Evolutionary conservation across 192 early-diverging fungal genomes (phyloP), one percentile per base, ranked within the genome.

Genomic region (Umbelopsis sp.): DNA sequence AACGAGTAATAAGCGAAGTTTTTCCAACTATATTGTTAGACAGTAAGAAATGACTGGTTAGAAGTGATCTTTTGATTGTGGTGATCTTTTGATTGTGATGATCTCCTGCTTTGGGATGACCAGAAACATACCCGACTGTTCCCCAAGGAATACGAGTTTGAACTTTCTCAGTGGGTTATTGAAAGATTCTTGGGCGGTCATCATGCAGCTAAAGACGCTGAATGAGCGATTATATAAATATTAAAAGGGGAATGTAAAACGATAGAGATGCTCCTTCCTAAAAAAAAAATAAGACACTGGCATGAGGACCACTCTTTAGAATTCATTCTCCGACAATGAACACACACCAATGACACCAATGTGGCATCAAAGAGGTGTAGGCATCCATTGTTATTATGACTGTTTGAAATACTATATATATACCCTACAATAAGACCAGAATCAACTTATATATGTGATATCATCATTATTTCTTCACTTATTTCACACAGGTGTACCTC

Each of bases 131-230:
- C 97, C 97, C 79, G 95, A 96, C 80, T 99, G 98, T 73, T 98
- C 97, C 73, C 98, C 98, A 27, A 99, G 88, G 78, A 99, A 99
- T 37, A 99, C 98, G 35, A 99, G 92, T 84, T 99, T 99, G 85
- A 95, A 98, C 81, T 98, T 97, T 75, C 86, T 85, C 58, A 92
- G 81, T 30, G 90, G 88, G 76, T 88, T 91, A 49, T 58, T 77
- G 35, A 71, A 77, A 33, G 27, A 35, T 61, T 61, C 55, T n/a
- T 61, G 55, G 35, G 55, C 55, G 55, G 55, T 61, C 55, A 61
- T 61, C 55, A 61, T 61, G 55, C 55, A 25, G 55, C 55, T 18
- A n/a, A n/a, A 25, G 18, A 16, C 55, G 55, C 55, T 61, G 25
- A 61, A 27, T 61, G 55, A 61, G 55, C 55, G 55, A 13, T 53